Conservation (phyloP, 2,329 filamentous ascomycete genomes). For the Pestalotiopsis fici region DNA sequence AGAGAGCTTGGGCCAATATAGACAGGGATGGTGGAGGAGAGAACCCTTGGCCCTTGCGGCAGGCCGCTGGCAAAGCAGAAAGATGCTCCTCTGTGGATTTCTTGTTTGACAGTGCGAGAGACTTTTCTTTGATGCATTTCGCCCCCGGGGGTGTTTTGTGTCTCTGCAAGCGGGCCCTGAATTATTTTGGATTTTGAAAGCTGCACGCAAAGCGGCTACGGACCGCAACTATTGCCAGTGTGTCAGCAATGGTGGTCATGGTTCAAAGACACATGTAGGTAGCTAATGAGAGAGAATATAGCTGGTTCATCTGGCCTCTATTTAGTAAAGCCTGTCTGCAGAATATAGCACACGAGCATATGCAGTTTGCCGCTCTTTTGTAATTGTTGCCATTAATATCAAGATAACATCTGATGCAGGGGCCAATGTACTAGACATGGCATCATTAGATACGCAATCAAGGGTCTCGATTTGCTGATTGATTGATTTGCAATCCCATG, state of each 20-base stretch:
- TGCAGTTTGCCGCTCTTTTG: not conserved
- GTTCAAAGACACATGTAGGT: too few species aligned
- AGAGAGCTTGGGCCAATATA: not conserved
- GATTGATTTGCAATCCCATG: not conserved
- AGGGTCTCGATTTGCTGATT: not conserved
- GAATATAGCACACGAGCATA: not conserved
- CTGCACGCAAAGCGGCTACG: too few species aligned
- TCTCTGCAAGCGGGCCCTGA: not conserved
- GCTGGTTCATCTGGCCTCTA: too few species aligned
- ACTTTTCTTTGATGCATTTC: not conserved
- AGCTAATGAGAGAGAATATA: too few species aligned
- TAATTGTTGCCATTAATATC: not conserved
- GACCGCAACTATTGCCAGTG: too few species aligned
- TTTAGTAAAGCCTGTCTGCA: too few species aligned
- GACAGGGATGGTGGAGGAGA: not conserved
- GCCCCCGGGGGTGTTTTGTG: not conserved
- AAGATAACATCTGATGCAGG: not conserved
- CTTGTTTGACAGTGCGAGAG: not conserved
- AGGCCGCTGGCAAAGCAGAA: not conserved
- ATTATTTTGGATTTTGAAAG: not conserved
- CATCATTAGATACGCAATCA: not conserved
- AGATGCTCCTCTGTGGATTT: not conserved
- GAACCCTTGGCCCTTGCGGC: not conserved
- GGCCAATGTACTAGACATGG: not conserved
- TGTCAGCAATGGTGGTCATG: too few species aligned